Evolutionary conservation across 768 basidiomycete genomes (phyloP), one percentile per base, ranked within the genome.

Genomic region (Dioszegia hungarica): DNA sequence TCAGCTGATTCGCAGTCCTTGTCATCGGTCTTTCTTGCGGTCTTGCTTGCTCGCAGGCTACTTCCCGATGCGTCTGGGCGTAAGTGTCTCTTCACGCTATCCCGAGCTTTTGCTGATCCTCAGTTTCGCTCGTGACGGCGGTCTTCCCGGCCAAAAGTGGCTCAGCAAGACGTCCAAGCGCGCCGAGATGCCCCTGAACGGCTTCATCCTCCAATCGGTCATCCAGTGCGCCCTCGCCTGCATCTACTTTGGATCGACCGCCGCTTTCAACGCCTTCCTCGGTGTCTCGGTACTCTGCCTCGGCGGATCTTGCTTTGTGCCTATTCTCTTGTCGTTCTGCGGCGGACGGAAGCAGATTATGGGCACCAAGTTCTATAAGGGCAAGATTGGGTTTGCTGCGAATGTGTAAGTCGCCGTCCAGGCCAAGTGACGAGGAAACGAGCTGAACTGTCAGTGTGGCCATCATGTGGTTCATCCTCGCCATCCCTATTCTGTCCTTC

Each of bases 401-500:
- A 86, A 86, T 67, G 59, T 69, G 64, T 66, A 44, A 53, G 64
- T n/a, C n/a, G n/a, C n/a, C n/a, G n/a, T 57, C 10, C 14, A 15
- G 1, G 19, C 24, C 24, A 19, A 25, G 14, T 2, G 22, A 6
- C 11, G 27, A 38, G 34, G 17, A 22, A 9, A 8, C 5, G n/a
- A 17, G 57, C 49, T 59, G 20, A 52, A 33, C 9, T 1, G 22
- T 24, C 28, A 65, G 63, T 6, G 67, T 80, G 9, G 80, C 84
- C 2, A 78, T 85, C 17, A 43, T 79, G 28, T 86, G 85, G 85
- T 76, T 80, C 53, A 43, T 74, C 47, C 82, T 86, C 40, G 81
- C 84, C 64, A 81, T 84, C 33, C 82, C 85, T 19, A 60, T 86
- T 60, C 83, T 85, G 61, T 85, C 82, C 10, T 85, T 86, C 84